These are phyloP conservation scores for Annulohypoxylon moriforme DNA, from an alignment of 495 filamentous ascomycete species.

Conservation along the genomic window DNA sequence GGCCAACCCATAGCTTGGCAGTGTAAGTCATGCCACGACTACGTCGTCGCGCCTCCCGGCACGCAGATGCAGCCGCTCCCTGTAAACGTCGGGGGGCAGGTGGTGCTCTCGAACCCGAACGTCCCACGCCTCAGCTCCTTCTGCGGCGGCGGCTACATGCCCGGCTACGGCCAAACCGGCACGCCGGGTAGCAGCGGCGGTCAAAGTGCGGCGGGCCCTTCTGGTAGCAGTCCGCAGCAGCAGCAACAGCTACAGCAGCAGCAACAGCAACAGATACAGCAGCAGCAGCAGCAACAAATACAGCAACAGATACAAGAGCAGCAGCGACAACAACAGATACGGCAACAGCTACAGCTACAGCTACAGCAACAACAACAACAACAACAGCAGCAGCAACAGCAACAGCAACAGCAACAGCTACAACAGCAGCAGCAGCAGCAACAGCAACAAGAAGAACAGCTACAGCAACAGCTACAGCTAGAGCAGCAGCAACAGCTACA, in stretches of 20 bases:
- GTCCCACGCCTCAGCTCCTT: no score
- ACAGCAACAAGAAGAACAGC: no score
- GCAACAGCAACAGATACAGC: neutral
- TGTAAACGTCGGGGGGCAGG: no score
- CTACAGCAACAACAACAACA: neutral
- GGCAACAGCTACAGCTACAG: neutral
- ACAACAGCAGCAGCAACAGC: no score
- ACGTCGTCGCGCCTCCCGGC: conserved; percentile 5
- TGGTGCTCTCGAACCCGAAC: neutral
- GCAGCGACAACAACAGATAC: neutral
- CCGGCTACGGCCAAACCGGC: no score
- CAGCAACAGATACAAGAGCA: neutral
- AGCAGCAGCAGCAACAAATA: neutral
- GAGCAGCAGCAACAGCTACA: no score
- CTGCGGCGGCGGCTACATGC: no score
- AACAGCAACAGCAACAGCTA: no score
- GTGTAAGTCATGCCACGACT: conserved; percentile 26
- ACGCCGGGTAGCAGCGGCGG: no score
- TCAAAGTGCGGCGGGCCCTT: no score
- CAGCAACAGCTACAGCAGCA: neutral
- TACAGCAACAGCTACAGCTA: no score
- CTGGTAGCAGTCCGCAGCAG: neutral
- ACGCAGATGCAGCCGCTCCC: neutral
- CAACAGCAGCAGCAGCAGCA: no score
- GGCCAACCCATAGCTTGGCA: neutral